phyloP scores from a whole-genome alignment of 1,284 basidiomycete species.

The Peniophora sp. region DNA sequence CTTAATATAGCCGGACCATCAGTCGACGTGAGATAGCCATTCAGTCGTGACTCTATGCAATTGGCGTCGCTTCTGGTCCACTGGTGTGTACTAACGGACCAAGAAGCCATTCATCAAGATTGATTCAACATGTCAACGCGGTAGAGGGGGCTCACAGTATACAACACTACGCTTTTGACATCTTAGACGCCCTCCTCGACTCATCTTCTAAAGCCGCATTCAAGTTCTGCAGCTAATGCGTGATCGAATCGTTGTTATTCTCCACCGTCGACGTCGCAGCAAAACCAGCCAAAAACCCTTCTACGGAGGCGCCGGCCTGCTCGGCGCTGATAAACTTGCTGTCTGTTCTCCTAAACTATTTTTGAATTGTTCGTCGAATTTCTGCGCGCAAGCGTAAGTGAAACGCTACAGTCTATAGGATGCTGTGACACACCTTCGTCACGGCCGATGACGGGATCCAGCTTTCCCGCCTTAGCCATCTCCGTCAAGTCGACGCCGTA shows the following conservation, averaged over 20 bases:
- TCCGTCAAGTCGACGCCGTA: constrained; percentile 82
- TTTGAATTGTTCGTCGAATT: constrained; percentile 86
- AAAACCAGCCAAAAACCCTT: constrained; percentile 22
- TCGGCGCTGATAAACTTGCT: constrained; percentile 18
- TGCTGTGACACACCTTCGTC: constrained; percentile 54
- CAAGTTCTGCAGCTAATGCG: constrained; percentile 25
- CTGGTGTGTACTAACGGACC: no score
- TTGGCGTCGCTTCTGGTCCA: no score
- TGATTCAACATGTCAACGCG: no score
- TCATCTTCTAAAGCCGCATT: constrained; percentile 22
- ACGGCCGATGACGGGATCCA: constrained; percentile 86
- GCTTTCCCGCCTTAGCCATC: constrained; percentile 74
- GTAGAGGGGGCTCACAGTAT: no score
- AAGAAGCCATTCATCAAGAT: no score
- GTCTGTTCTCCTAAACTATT: constrained; percentile 75
- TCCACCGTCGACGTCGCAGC: constrained; percentile 19
- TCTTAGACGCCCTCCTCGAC: constrained; percentile 4
- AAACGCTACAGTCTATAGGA: no score
- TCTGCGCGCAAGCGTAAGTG: no score
- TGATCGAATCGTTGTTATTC: constrained; percentile 24
- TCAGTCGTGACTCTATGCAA: no score
- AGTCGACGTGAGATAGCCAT: no score
- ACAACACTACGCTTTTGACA: not conserved
- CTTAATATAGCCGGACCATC: no score
- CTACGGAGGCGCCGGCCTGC: constrained; percentile 18